These are phyloP conservation scores for Saccharum officinarum DNA, from an alignment of 176 grass and related monocot species.

Conservation along the genomic window DNA sequence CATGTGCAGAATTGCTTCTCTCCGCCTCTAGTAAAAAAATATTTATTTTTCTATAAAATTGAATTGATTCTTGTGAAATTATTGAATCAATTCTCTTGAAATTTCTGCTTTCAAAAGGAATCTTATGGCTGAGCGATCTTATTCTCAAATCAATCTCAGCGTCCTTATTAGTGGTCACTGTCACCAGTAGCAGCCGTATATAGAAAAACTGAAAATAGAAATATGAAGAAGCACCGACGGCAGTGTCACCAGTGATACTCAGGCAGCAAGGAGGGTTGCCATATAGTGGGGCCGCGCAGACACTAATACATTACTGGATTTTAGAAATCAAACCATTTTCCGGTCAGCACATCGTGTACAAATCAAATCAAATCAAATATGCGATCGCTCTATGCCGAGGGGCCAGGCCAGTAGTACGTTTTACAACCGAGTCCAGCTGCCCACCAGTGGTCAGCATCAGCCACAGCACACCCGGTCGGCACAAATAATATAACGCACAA, in stretches of 20 bases:
- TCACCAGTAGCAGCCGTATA: no score
- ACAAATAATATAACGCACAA: constrained; percentile 18
- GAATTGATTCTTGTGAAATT: neutral
- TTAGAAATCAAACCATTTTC: no score
- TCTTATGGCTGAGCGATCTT: neutral
- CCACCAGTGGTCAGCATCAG: constrained; percentile 21
- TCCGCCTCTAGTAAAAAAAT: neutral
- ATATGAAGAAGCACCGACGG: no score
- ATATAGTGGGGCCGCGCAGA: no score
- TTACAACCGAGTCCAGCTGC: constrained; percentile 39
- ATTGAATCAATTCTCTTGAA: neutral
- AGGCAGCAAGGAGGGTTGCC: no score
- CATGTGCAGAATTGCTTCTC: neutral
- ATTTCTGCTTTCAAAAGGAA: neutral
- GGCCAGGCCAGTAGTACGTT: neutral
- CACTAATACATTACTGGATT: no score
- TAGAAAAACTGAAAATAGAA: no score
- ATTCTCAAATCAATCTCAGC: neutral
- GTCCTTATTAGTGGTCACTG: no score
- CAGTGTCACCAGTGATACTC: no score
- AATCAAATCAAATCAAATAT: no score
- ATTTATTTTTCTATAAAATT: neutral
- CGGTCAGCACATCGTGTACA: no score
- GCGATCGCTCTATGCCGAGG: no score
- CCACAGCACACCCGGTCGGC: neutral